Evolutionary conservation across 352 stramenopile species (phyloP).

Genomic region (Globisporangium uncinulatum): DNA sequence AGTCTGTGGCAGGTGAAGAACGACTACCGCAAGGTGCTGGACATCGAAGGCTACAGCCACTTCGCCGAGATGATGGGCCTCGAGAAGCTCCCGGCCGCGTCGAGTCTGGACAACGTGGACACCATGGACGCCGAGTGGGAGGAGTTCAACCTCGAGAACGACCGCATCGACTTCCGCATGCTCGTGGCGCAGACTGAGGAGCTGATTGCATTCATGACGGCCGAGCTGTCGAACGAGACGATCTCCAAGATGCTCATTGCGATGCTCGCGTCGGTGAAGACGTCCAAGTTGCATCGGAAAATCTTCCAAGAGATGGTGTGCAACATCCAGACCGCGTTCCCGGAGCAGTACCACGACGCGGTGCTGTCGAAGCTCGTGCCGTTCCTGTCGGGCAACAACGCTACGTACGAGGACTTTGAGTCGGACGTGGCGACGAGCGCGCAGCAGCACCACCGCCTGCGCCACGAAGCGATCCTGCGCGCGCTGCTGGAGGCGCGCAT

Average conservation of each 20-base stretch:
- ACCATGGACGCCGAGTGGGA: slow-evolving; percentile 78
- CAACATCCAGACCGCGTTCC: slow-evolving; percentile 77
- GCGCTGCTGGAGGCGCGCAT: slow-evolving; percentile 77
- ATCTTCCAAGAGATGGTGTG: slow-evolving; percentile 87
- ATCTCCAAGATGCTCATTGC: slow-evolving; percentile 82
- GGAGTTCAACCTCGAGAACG: slow-evolving; percentile 81
- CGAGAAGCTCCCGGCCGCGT: slow-evolving; percentile 24
- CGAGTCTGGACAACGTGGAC: slow-evolving; percentile 18
- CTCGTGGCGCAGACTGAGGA: slow-evolving; percentile 59
- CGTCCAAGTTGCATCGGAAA: slow-evolving; percentile 80
- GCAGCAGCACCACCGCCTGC: slow-evolving; percentile 75
- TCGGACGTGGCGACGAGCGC: slow-evolving; percentile 47
- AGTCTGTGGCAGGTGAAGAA: slow-evolving; percentile 81
- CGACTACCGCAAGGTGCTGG: slow-evolving; percentile 72
- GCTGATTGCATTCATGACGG: slow-evolving; percentile 59
- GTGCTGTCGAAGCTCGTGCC: slow-evolving; percentile 64
- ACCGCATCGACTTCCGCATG: slow-evolving; percentile 84
- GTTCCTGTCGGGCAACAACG: slow-evolving; percentile 77
- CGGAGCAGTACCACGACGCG: slow-evolving; percentile 52
- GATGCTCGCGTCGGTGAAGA: slow-evolving; percentile 82
- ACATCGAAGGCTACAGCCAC: slow-evolving; percentile 63
- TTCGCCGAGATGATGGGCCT: slow-evolving; percentile 78
- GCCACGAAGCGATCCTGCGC: slow-evolving; percentile 74
- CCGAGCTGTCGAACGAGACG: slow-evolving; percentile 59
- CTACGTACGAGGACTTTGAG: slow-evolving; percentile 70